These are phyloP conservation scores for Begonia loranthoides DNA, from an alignment of 306 rosid genomes.

Conservation along the genomic window DNA sequence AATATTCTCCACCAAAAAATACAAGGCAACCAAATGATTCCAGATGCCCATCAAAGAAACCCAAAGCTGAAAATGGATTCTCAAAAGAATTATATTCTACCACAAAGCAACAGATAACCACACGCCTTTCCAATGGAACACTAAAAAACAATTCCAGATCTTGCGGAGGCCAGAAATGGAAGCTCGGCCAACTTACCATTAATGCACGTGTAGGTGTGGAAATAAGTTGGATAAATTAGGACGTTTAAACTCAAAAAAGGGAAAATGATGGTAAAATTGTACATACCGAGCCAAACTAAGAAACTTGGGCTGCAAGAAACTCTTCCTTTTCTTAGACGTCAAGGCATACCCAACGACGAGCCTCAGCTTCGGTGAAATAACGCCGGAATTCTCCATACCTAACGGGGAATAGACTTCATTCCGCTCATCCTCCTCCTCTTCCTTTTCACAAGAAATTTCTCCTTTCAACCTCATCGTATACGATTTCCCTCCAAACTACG, in stretches of 20 bases:
- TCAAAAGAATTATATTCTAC: background rate
- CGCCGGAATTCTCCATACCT: background rate
- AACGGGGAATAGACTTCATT: background rate
- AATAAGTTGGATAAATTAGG: background rate
- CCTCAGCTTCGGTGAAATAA: background rate
- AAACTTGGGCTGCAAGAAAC: constrained; percentile 84
- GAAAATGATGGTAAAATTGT: background rate
- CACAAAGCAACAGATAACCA: background rate
- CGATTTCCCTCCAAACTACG: background rate
- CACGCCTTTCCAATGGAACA: background rate
- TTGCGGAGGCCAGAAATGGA: background rate
- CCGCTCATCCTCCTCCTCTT: background rate
- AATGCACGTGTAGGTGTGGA: background rate
- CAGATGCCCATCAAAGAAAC: background rate
- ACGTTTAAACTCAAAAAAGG: background rate
- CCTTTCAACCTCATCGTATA: background rate
- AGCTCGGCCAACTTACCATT: background rate
- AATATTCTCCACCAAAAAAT: background rate
- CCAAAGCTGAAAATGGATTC: background rate
- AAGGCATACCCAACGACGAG: constrained; percentile 81
- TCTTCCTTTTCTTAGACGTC: constrained; percentile 82
- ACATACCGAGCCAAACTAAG: constrained; percentile 73
- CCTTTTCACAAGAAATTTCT: background rate
- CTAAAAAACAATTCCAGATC: background rate
- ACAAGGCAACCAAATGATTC: background rate